phyloP scores from a whole-genome alignment of 2,329 filamentous ascomycete genomes.

The Alternaria viburni region DNA sequence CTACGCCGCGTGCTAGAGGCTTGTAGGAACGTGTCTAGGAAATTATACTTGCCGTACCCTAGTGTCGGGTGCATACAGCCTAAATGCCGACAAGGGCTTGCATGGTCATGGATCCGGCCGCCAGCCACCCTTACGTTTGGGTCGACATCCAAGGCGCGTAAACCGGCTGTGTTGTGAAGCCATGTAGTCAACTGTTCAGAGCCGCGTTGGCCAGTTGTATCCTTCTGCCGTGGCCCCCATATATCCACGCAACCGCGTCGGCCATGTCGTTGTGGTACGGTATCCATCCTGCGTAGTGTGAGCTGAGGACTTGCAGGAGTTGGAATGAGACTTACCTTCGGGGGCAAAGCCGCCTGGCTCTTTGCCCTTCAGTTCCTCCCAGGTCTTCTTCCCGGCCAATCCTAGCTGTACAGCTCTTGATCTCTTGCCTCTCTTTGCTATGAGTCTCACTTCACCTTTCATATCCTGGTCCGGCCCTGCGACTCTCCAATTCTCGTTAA shows the following conservation, averaged over 20 bases:
- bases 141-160: conserved; percentile 9
- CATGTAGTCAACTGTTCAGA: conserved; percentile 23
- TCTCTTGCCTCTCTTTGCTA: conserved; percentile 38
- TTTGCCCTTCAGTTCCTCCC: conserved; percentile 41
- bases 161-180: conserved; percentile 8
- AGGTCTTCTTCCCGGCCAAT: conserved; percentile 32
- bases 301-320: background rate
- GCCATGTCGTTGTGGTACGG: conserved; percentile 46
- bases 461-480: conserved; percentile 38
- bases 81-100: background rate
- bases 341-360: conserved; percentile 30
- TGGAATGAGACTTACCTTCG: conserved; percentile 29
- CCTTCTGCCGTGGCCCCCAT: conserved; percentile 41
- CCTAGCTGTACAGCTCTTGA: conserved; percentile 34
- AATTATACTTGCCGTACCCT: background rate
- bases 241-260: conserved; percentile 45
- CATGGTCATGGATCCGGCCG: background rate
- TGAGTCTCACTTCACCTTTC: conserved; percentile 42
- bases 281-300: conserved; percentile 33
- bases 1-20: background rate
- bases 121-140: background rate
- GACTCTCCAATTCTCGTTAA: conserved; percentile 35
- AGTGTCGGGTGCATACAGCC: background rate
- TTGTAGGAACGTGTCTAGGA: background rate
- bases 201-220: conserved; percentile 41